These are phyloP conservation scores for Cercospora brassicicola DNA, from an alignment of 2,329 filamentous ascomycete genomes.

Conservation along the genomic window DNA sequence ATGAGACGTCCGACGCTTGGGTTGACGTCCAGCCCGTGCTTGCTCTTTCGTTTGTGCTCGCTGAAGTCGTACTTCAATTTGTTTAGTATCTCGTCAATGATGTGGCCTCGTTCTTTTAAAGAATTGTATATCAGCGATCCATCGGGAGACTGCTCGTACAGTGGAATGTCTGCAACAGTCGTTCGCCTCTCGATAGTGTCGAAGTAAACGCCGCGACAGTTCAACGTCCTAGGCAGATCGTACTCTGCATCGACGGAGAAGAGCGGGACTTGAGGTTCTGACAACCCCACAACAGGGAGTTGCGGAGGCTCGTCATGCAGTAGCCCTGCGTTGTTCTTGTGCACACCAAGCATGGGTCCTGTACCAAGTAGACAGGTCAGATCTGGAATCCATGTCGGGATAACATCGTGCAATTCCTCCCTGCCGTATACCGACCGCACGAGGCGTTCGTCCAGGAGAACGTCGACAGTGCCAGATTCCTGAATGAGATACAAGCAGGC, in stretches of 20 bases:
- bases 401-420: not conserved
- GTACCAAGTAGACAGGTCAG: constrained; percentile 13
- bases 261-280: not conserved
- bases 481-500: constrained; percentile 25
- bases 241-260: not conserved
- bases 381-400: constrained; percentile 21
- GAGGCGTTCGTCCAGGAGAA: constrained; percentile 23
- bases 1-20: constrained; percentile 23
- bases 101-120: constrained; percentile 10
- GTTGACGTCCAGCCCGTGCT: constrained; percentile 15
- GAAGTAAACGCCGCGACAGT: constrained; percentile 19
- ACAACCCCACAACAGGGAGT: not conserved
- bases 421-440: constrained; percentile 12
- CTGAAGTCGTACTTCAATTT: constrained; percentile 21
- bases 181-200: constrained; percentile 21
- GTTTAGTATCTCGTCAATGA: constrained; percentile 23
- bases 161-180: constrained; percentile 10
- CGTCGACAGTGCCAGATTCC: constrained; percentile 23
- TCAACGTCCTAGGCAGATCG: constrained; percentile 18
- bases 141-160: constrained; percentile 9
- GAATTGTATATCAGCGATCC: constrained; percentile 23
- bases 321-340: constrained; percentile 22
- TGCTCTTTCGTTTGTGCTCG: not conserved
- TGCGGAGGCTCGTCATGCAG: not conserved
- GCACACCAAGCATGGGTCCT: not conserved